Evolutionary conservation across 805 yeast species (phyloP).

Genomic region (Ogataea zsoltii): DNA sequence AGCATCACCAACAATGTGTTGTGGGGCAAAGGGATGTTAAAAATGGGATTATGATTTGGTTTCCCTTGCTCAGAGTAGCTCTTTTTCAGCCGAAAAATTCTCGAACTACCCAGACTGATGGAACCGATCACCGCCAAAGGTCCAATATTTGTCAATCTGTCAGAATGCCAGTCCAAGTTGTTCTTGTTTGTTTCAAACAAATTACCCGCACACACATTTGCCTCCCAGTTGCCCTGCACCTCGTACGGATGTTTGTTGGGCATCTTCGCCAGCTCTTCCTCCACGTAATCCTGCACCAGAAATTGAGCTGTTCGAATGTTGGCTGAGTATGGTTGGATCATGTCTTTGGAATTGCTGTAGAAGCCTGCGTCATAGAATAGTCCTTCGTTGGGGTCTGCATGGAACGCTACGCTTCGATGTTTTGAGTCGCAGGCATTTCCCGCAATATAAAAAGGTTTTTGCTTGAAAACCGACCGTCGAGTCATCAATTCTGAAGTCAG

Average conservation of each 20-base stretch:
- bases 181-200: slow-evolving; percentile 49
- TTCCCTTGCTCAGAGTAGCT: slow-evolving; percentile 27
- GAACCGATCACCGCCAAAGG: slow-evolving; percentile 72
- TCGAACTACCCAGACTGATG: slow-evolving; percentile 64
- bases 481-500: slow-evolving; percentile 44
- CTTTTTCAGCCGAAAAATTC: slow-evolving; percentile 63
- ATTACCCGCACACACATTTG: slow-evolving; percentile 57
- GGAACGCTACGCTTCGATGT: slow-evolving; percentile 43
- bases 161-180: slow-evolving; percentile 75
- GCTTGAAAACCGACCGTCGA: slow-evolving; percentile 41
- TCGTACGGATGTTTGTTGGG: slow-evolving; percentile 39
- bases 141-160: slow-evolving; percentile 68
- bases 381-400: not conserved
- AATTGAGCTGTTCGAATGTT: slow-evolving; percentile 41
- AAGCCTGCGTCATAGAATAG: slow-evolving; percentile 30
- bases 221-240: slow-evolving; percentile 45
- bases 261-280: slow-evolving; percentile 28
- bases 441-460: slow-evolving; percentile 57
- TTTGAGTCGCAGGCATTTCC: slow-evolving; percentile 61
- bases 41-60: slow-evolving; percentile 36
- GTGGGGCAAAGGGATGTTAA: slow-evolving; percentile 64
- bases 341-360: slow-evolving; percentile 19
- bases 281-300: slow-evolving; percentile 41
- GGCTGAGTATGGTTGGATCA: slow-evolving; percentile 24
- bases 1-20: slow-evolving; percentile 72